These are phyloP conservation scores for Haplographium delicatum DNA, from an alignment of 495 filamentous ascomycete species.

Conservation along the genomic window DNA sequence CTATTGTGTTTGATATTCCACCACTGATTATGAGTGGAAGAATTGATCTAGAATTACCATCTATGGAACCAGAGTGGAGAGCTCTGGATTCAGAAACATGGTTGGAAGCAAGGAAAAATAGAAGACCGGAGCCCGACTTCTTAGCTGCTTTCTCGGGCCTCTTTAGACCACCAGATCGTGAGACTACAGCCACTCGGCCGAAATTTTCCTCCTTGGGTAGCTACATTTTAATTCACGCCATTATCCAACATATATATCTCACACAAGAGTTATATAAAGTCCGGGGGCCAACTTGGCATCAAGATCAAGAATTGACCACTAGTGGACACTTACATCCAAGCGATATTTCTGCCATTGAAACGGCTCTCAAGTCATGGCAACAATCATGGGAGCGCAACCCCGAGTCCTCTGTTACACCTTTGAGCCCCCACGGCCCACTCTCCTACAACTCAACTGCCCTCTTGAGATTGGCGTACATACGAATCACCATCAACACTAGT, in stretches of 20 bases:
- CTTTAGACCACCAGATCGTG: neutral
- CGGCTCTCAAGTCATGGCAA: conserved; percentile 57
- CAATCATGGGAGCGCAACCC: conserved; percentile 52
- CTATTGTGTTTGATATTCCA: conserved; percentile 83
- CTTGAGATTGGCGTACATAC: conserved; percentile 60
- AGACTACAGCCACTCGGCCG: conserved; percentile 46
- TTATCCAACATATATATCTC: conserved; percentile 64
- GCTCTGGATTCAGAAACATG: conserved; percentile 51
- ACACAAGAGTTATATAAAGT: conserved; percentile 55
- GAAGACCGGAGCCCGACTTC: conserved; percentile 10
- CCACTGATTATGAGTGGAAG: conserved; percentile 89
- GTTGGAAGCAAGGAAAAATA: conserved; percentile 37
- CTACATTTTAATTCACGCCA: conserved; percentile 61
- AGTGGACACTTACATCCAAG: conserved; percentile 23
- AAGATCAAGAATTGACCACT: too few species aligned
- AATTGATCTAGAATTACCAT: conserved; percentile 80
- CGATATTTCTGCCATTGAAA: conserved; percentile 41
- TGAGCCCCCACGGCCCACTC: conserved; percentile 51
- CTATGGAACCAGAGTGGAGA: conserved; percentile 83
- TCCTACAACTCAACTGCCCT: conserved; percentile 64
- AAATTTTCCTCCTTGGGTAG: conserved; percentile 58
- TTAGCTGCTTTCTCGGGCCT: conserved; percentile 10
- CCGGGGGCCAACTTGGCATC: too few species aligned
- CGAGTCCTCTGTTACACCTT: conserved; percentile 46
- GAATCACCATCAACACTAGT: conserved; percentile 56